Evolutionary conservation across 2,329 filamentous ascomycete species (phyloP).

Genomic region (Curvularia eragrostidis): DNA sequence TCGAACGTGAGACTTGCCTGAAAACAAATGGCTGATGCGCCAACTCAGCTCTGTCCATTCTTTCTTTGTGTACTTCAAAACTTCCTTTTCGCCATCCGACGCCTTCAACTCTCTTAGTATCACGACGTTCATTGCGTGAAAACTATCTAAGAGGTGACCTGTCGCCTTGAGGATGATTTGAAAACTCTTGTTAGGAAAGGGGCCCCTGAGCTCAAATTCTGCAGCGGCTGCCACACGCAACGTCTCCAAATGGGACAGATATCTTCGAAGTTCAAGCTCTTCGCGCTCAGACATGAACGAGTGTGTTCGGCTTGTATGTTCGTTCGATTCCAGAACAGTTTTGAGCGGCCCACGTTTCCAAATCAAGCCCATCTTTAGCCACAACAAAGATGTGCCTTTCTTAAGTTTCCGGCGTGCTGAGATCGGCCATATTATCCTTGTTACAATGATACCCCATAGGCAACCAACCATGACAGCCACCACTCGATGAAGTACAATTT

Average conservation of each 20-base stretch:
- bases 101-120: constrained; percentile 79
- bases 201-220: constrained; percentile 87
- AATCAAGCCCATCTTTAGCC: constrained; percentile 92
- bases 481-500: constrained; percentile 88
- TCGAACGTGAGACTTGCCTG: constrained; percentile 53
- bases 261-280: constrained; percentile 85
- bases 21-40: constrained; percentile 86
- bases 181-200: constrained; percentile 79
- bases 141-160: constrained; percentile 85
- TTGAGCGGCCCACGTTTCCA: constrained; percentile 94
- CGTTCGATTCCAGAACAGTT: constrained; percentile 61
- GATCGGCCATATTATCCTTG: constrained; percentile 90
- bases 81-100: constrained; percentile 78
- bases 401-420: constrained; percentile 87
- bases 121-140: constrained; percentile 95
- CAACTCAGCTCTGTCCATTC: constrained; percentile 84
- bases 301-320: constrained; percentile 17
- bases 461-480: constrained; percentile 86
- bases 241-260: constrained; percentile 73
- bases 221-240: constrained; percentile 75
- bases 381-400: constrained; percentile 86
- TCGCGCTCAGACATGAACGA: constrained; percentile 89
- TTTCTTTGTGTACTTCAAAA: constrained; percentile 77
- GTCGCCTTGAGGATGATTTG: constrained; percentile 79
- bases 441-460: constrained; percentile 90